Evolutionary conservation across 805 yeast genomes (phyloP), one percentile per base, ranked within the genome.

Genomic region (Suhomyces xylopsoci): DNA sequence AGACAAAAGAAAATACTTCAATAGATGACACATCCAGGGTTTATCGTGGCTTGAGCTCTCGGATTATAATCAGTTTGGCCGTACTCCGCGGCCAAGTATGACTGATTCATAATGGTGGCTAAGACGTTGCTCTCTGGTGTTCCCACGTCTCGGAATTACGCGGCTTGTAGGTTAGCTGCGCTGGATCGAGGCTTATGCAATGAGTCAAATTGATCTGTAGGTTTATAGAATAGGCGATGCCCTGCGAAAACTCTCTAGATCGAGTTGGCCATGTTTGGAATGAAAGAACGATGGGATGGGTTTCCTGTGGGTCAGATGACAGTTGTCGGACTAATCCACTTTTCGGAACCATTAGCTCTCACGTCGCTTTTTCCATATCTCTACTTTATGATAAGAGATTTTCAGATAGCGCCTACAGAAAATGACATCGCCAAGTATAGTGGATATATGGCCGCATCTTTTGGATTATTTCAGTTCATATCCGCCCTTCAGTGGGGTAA

Each of bases 401-500:
- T 64, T 48, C 50, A 54, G 5, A 56, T 63, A 12, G 66, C 66
- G 28, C 48, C 53, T 10, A 43, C 40, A 7, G 65, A 63, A 46
- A 47, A 57, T 24, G 65, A 62, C 30, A 63, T 62, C 14, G 53
- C 64, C 12, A 55, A 47, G 34, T 63, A 58, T 51, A 50, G 59
- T 19, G 64, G 65, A 3, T 61, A 61, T 32, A 50, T 64, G 34
- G 67, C 66, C 5, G 49, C 64, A 3, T 58, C 56, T 15, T 64
- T 62, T 56, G 65, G 67, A 7, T 55, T 64, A 45, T 57, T 56
- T 44, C 68, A 63, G 52, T 64, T 64, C 47, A 26, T 63, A 30
- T 61, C 59, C 45, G 63, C 64, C 10, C 58, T 64, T 8, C 64
- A 62, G 40, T 69, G 73, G 72, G 72, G 72, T 20, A 57, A 62